Evolutionary conservation across 2,329 filamentous ascomycete species (phyloP).

Genomic region (Pseudopithomyces maydicus): DNA sequence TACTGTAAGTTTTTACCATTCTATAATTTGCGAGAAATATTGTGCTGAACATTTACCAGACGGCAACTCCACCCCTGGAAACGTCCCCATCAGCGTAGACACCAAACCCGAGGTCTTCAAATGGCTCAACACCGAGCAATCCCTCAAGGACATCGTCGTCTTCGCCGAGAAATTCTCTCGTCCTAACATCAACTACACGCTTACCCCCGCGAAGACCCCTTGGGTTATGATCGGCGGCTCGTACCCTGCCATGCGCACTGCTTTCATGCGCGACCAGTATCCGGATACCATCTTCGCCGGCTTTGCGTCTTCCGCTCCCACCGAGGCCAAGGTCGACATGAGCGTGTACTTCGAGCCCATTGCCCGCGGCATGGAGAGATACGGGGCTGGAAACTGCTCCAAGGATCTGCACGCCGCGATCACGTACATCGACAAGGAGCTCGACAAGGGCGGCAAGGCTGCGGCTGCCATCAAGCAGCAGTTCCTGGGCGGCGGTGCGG

Average conservation of each 20-base stretch:
- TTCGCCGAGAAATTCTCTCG: slow-evolving; percentile 49
- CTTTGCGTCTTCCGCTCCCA: slow-evolving; percentile 45
- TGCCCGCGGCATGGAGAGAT: slow-evolving; percentile 50
- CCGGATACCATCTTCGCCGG: slow-evolving; percentile 45
- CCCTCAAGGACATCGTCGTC: slow-evolving; percentile 46
- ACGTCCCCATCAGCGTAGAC: slow-evolving; percentile 30
- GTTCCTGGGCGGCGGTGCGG: slow-evolving; percentile 55
- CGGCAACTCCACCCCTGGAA: slow-evolving; percentile 45
- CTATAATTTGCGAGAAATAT: neutral
- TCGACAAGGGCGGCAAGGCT: slow-evolving; percentile 39
- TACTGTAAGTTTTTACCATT: slow-evolving; percentile 31
- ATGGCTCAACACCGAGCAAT: slow-evolving; percentile 48
- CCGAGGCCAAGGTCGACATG: slow-evolving; percentile 56
- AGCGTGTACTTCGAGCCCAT: slow-evolving; percentile 58
- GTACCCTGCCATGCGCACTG: slow-evolving; percentile 46
- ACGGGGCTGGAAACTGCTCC: slow-evolving; percentile 54
- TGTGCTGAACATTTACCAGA: slow-evolving; percentile 26
- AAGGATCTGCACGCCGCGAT: slow-evolving; percentile 56
- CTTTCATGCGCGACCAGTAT: slow-evolving; percentile 46
- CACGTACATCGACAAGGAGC: slow-evolving; percentile 54
- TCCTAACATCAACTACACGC: slow-evolving; percentile 37
- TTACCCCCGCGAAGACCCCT: slow-evolving; percentile 42
- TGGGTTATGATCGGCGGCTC: slow-evolving; percentile 47
- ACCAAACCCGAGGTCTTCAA: slow-evolving; percentile 41
- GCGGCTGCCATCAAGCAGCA: slow-evolving; percentile 52